Conservation (phyloP, 1,284 basidiomycete species). For the Ganoderma resinaceum region DNA sequence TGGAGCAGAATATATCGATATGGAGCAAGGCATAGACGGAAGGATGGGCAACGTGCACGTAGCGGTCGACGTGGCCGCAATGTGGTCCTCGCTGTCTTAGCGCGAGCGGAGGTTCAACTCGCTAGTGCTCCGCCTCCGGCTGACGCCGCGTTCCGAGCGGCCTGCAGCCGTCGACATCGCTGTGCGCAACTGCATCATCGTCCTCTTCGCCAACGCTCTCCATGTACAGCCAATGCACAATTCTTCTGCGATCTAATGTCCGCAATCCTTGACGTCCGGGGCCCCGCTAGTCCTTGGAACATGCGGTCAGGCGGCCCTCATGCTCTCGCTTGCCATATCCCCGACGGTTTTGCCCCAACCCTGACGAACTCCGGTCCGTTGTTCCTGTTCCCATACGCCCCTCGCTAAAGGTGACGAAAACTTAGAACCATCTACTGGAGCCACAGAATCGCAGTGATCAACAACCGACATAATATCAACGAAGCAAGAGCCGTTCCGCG, state of each 20-base stretch:
- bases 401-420: constrained; percentile 6
- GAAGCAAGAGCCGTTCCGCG: constrained; percentile 2
- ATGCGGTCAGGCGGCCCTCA: neutral
- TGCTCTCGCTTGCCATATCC: neutral
- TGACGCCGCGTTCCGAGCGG: neutral
- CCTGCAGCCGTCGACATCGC: neutral
- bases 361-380: constrained; percentile 13
- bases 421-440: constrained; percentile 1
- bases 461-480: neutral
- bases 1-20: constrained; percentile 8
- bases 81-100: neutral
- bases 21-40: constrained; percentile 14
- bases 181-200: neutral
- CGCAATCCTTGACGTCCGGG: neutral
- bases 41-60: constrained; percentile 3
- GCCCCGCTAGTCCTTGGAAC: neutral
- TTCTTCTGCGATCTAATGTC: neutral
- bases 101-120: constrained; percentile 19
- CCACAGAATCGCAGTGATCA: neutral
- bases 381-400: constrained; percentile 10
- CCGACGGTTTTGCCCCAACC: neutral
- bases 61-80: neutral
- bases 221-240: constrained; percentile 3
- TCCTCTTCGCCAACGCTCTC: neutral
- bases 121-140: neutral